phyloP scores from a whole-genome alignment of 1,284 basidiomycete genomes.

The Microstroma glucosiphilum region DNA sequence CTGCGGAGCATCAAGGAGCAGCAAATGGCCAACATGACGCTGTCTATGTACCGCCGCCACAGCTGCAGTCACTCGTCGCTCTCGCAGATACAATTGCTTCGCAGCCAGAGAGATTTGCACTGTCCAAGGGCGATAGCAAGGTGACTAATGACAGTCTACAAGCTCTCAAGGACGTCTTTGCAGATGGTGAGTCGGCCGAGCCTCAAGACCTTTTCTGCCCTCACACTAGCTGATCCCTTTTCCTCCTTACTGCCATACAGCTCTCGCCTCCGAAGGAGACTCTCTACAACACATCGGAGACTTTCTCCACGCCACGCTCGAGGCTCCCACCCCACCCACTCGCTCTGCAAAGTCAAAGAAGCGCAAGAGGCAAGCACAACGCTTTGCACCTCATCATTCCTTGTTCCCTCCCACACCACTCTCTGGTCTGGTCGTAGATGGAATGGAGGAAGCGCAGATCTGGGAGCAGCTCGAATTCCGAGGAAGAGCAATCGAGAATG shows the following conservation, averaged over 20 bases:
- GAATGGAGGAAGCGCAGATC: conserved; percentile 78
- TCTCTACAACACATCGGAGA: conserved; percentile 58
- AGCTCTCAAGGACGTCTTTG: conserved; percentile 10
- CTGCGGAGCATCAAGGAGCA: not conserved
- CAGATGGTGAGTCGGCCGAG: conserved; percentile 7
- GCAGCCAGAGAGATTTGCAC: conserved; percentile 9
- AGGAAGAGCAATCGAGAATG: conserved; percentile 24
- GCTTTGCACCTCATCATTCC: conserved; percentile 35
- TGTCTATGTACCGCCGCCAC: not conserved
- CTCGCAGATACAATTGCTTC: conserved; percentile 7
- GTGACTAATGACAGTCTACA: not conserved
- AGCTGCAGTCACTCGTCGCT: not conserved
- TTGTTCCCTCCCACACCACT: conserved; percentile 68
- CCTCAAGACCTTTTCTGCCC: not conserved
- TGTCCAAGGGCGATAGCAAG: not conserved
- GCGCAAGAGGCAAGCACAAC: conserved; percentile 22
- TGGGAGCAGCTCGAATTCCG: conserved; percentile 64
- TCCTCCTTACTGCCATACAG: not conserved
- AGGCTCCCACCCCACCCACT: conserved; percentile 52
- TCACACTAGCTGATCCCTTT: not conserved
- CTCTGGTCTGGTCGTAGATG: conserved; percentile 67
- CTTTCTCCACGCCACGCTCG: conserved; percentile 57
- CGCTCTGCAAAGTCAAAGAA: conserved; percentile 36
- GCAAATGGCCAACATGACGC: not conserved
- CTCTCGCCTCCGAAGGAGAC: conserved; percentile 13